phyloP scores from a whole-genome alignment of 192 early-diverging fungal species.

The Coemansia sp. region DNA sequence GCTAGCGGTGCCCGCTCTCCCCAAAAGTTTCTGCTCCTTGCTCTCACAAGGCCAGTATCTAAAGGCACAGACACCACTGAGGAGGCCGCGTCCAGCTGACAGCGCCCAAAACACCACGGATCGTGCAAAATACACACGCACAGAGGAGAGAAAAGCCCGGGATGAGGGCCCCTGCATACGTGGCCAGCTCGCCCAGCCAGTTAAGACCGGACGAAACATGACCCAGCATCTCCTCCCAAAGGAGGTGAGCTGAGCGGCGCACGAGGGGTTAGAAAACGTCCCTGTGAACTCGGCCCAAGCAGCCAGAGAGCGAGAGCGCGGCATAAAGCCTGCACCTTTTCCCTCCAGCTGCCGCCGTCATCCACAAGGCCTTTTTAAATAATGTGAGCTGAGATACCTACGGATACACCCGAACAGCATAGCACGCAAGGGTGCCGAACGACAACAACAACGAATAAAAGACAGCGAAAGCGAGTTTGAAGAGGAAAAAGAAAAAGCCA shows the following conservation, averaged over 20 bases:
- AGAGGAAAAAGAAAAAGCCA: background rate
- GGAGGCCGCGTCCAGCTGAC: conserved; percentile 3
- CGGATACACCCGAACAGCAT: background rate
- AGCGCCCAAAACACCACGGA: background rate
- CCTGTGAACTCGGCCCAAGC: background rate
- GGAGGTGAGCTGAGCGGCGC: conserved; percentile 9
- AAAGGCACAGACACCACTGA: background rate
- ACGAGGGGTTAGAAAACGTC: conserved; percentile 31
- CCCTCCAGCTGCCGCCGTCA: conserved; percentile 6
- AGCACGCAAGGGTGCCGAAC: conserved; percentile 10
- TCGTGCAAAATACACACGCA: background rate
- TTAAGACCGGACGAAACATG: background rate
- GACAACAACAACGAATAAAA: conserved; percentile 2
- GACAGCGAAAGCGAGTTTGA: background rate
- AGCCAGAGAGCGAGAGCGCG: background rate
- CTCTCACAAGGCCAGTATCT: conserved; percentile 9
- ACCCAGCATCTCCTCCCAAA: background rate
- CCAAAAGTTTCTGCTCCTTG: conserved; percentile 11
- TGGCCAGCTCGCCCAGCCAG: conserved; percentile 3
- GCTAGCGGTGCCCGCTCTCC: background rate
- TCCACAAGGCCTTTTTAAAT: conserved; percentile 8
- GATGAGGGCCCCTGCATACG: conserved; percentile 3
- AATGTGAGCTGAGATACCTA: conserved; percentile 6
- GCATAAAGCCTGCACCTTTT: background rate
- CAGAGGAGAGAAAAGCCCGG: background rate